Evolutionary conservation across 192 early-diverging fungal genomes (phyloP), one percentile per base, ranked within the genome.

Genomic region (Coemansia sp.): DNA sequence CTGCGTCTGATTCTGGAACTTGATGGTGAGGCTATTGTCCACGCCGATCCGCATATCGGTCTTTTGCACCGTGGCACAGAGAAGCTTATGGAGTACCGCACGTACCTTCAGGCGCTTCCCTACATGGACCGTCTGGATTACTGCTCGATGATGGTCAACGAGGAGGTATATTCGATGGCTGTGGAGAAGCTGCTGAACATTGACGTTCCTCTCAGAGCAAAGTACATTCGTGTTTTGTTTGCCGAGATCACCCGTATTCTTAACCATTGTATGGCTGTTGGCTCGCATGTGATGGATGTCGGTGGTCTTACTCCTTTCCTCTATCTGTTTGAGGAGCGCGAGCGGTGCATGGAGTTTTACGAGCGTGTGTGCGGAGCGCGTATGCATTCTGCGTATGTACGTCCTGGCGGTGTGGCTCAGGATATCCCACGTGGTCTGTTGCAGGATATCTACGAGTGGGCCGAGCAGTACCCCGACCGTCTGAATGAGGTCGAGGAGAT

Each of bases 281-380:
- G 93, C 72, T 89, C 94, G 28, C 97, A 99, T 78, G 94, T 95
- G 52, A 88, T 99, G 87, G 97, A 99, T 77, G 95, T 99, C 33
- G 97, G 97, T 66, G 97, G 95, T 29, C 84, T 97, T 82, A 96
- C 97, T 30, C 97, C 97, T 58, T 96, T 99, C 85, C 84, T 99
- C 77, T 99, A 94, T 88, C 89, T 97, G 91, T 97, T 99, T 70
- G 97, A 99, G 86, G 97, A 99, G 84, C 94, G 97, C 76, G 97
- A 99, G 77, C 94, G 96, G 81, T 83, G 95, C 66, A 99, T 99
- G 92, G 97, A 99, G 87, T 97, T 95, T 69, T 99, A 99, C 80
- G 97, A 99, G 76, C 94, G 97, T 73, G 95, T 97, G 30, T 95
- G 92, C 11, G 97, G 97, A 40, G 97, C 97, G 25, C 94, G 97